Evolutionary conservation across 176 grass and related monocot species (phyloP).

Genomic region (Zoysia japonica): DNA sequence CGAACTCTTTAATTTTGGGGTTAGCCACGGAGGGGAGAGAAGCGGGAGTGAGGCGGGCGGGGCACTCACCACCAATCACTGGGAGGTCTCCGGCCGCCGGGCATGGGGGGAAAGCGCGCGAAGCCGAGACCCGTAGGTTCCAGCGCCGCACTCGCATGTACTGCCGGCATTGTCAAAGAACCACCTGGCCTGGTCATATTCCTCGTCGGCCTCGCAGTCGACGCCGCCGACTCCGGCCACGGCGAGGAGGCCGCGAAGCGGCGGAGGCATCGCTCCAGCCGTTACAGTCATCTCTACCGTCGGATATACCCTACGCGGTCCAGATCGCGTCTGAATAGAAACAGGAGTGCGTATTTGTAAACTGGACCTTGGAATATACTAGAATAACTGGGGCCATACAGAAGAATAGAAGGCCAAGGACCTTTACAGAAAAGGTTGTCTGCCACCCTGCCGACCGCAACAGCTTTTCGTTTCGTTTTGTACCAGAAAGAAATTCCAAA

Average conservation of each 20-base stretch:
- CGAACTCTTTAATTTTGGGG: not conserved
- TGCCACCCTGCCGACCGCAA: not conserved
- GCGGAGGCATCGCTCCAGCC: not conserved
- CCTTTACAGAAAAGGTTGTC: conserved; percentile 3
- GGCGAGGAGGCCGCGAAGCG: not conserved
- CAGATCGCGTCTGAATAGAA: not conserved
- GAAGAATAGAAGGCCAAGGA: not conserved
- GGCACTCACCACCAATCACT: conserved; percentile 18
- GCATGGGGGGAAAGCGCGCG: too few relatives aligned
- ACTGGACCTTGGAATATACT: not conserved
- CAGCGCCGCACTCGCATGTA: conserved; percentile 36
- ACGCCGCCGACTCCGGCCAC: not conserved
- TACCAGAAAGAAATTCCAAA: conserved; percentile 24
- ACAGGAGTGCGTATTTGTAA: not conserved
- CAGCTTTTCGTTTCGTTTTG: conserved; percentile 17
- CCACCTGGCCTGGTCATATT: conserved; percentile 22
- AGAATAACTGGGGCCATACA: not conserved
- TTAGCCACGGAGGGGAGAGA: too few relatives aligned
- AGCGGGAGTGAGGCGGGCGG: not conserved
- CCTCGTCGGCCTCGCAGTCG: not conserved
- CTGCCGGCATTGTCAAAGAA: conserved; percentile 42
- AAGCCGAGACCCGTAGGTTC: not conserved
- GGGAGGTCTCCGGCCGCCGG: conserved; percentile 23
- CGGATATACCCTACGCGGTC: not conserved
- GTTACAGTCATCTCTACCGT: not conserved